Base-by-base conservation (phyloP, 116 monocot genomes). In the Phalaenopsis hybrid region DNA sequence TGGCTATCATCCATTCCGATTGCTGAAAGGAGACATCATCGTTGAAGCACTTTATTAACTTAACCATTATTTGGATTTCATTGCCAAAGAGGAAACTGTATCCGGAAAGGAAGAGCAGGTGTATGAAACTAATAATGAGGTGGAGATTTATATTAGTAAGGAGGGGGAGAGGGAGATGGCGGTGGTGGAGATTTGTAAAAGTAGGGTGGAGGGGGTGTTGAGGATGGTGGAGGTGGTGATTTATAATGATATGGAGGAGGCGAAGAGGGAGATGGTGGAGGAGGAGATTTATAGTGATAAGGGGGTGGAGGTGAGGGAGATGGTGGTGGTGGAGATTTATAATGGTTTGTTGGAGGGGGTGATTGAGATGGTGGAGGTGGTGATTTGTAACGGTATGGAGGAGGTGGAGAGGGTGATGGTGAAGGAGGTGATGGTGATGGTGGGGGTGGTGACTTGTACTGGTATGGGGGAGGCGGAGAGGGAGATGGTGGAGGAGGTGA, bases 61-160 rank as follows among this genome's bases (percentile, higher is more conserved):
- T 67, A 8, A 67, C 5, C 23, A 6, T n/a, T 23, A 67, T 28
- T 67, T 67, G 67, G 67, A 67, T 23, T 67, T 67, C 11, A 67
- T 67, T 67, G 28, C 28, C n/a, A 67, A 23, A 67, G 7, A 28
- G 67, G 25, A 28, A 67, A 8, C 8, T 67, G 25, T 23, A 25
- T 67, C 6, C 28, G 6, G 67, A 67, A 28, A 67, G 28, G 23
- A 67, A n/a, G 21, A 67, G 67, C 5, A n/a, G 28, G 67, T 67
- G 67, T 23, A 28, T 67, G 13, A 11, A 25, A 25, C 23, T 67
- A 25, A 28, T 67, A 28, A 72, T 34, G 72, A 25, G 15, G 72
- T 15, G 79, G 79, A 65, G 63, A 79, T n/a, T 65, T 79, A 79
- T 65, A 79, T 17, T 79, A 79, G 1, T 63, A 65, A 44, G 33